These are phyloP conservation scores for Wickerhamomyces chambardii DNA, from an alignment of 805 yeast genomes.

Conservation along the genomic window DNA sequence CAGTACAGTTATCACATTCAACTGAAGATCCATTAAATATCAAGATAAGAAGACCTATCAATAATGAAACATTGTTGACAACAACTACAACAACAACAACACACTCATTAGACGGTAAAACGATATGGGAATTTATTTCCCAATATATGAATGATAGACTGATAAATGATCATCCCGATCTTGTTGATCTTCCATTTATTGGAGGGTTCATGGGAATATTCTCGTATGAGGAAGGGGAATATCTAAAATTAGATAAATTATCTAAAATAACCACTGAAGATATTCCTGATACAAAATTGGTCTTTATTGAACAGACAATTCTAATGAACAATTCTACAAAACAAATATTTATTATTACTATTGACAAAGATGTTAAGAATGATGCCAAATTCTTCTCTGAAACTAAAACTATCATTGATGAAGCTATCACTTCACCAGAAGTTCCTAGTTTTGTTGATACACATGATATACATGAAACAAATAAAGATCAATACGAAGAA, in stretches of 20 bases:
- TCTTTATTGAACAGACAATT: constrained; percentile 59
- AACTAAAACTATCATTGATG: constrained; percentile 19
- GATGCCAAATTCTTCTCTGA: constrained; percentile 2
- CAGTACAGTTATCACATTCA: constrained; percentile 52
- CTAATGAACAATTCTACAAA: constrained; percentile 39
- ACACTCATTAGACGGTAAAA: constrained; percentile 5
- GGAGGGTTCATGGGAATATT: constrained; percentile 91
- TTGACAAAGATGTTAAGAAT: constrained; percentile 13
- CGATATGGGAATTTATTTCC: constrained; percentile 49
- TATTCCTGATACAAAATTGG: constrained; percentile 69
- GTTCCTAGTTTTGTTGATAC: constrained; percentile 1
- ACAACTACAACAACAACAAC: constrained; percentile 1
- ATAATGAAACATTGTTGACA: background rate
- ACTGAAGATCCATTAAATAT: constrained; percentile 24
- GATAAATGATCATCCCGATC: constrained; percentile 3
- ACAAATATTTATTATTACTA: constrained; percentile 43
- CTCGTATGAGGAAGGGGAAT: constrained; percentile 82
- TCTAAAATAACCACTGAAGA: constrained; percentile 26
- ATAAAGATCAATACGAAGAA: constrained; percentile 38
- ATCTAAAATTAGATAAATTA: constrained; percentile 19
- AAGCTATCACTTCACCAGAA: background rate
- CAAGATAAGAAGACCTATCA: background rate
- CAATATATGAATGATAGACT: constrained; percentile 31
- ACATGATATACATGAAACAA: constrained; percentile 37
- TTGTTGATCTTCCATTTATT: constrained; percentile 56